These are phyloP conservation scores for Calonectria hongkongensis DNA, from an alignment of 2,329 filamentous ascomycete species.

Conservation along the genomic window DNA sequence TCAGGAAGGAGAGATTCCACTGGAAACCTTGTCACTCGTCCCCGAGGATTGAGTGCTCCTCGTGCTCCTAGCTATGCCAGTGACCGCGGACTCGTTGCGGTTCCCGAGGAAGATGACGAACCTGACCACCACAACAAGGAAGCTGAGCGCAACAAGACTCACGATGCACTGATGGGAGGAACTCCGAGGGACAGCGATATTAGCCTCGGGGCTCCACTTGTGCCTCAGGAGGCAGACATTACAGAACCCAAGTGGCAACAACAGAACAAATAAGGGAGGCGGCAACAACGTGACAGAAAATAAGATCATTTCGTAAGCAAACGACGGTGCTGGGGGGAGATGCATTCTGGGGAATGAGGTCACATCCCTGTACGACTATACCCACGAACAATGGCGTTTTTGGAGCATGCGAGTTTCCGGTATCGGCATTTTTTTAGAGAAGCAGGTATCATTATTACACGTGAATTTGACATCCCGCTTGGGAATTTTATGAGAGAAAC, in stretches of 20 bases:
- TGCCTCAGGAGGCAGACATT: slow-evolving; percentile 54
- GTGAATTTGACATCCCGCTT: slow-evolving; percentile 21
- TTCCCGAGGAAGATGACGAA: slow-evolving; percentile 63
- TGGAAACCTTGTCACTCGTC: slow-evolving; percentile 44
- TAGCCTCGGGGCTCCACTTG: slow-evolving; percentile 39
- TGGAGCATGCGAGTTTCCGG: slow-evolving; percentile 37
- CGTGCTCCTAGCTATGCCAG: slow-evolving; percentile 61
- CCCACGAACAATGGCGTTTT: slow-evolving; percentile 53
- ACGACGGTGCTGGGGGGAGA: slow-evolving; percentile 26
- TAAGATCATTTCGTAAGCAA: slow-evolving; percentile 5
- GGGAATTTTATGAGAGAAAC: background rate
- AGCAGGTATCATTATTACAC: slow-evolving; percentile 24
- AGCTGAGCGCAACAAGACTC: slow-evolving; percentile 49
- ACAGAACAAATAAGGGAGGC: background rate
- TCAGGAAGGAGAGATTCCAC: slow-evolving; percentile 32
- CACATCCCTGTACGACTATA: slow-evolving; percentile 51
- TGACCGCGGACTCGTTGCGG: slow-evolving; percentile 61
- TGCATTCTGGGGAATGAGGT: slow-evolving; percentile 34
- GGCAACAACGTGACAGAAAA: slow-evolving; percentile 28
- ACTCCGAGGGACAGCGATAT: slow-evolving; percentile 48
- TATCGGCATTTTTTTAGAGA: slow-evolving; percentile 29
- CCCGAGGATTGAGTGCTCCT: slow-evolving; percentile 54
- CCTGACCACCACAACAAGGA: slow-evolving; percentile 41
- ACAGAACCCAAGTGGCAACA: slow-evolving; percentile 54
- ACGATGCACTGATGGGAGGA: slow-evolving; percentile 56